phyloP scores from a whole-genome alignment of 2,329 filamentous ascomycete genomes.

The Clonostachys sp. region DNA sequence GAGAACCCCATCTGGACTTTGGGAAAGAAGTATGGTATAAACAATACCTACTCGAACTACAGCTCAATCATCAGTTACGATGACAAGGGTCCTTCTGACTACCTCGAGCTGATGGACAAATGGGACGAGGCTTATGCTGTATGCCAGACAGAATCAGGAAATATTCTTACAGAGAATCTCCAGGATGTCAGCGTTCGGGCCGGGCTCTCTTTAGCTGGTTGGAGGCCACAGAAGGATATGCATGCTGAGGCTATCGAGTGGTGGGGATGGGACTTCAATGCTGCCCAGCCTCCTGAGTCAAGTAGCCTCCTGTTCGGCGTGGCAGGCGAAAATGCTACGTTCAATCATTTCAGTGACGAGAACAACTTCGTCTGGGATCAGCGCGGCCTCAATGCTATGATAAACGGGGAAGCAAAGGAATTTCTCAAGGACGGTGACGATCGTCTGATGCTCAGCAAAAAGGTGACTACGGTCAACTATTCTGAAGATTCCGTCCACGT shows the following conservation, averaged over 20 bases:
- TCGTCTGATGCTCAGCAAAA: conserved; percentile 53
- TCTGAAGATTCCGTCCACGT: conserved; percentile 42
- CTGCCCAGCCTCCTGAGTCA: conserved; percentile 48
- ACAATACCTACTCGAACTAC: conserved; percentile 45
- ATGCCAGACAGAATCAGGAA: conserved; percentile 44
- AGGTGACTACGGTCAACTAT: conserved; percentile 51
- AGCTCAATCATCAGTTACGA: conserved; percentile 51
- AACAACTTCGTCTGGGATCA: conserved; percentile 59
- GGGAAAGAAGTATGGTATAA: conserved; percentile 48
- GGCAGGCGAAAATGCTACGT: conserved; percentile 55
- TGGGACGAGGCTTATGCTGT: conserved; percentile 37
- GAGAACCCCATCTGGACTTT: conserved; percentile 62
- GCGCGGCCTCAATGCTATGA: conserved; percentile 55
- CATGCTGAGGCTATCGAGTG: conserved; percentile 39
- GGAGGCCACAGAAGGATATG: conserved; percentile 49
- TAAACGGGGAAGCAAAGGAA: conserved; percentile 50
- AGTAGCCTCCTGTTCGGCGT: conserved; percentile 52
- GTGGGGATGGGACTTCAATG: conserved; percentile 46
- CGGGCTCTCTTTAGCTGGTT: conserved; percentile 47
- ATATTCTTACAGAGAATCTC: conserved; percentile 47
- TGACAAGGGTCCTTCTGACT: conserved; percentile 44
- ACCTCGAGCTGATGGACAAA: conserved; percentile 36
- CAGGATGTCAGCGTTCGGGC: conserved; percentile 52
- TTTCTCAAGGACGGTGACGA: conserved; percentile 50
- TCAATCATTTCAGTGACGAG: conserved; percentile 55